Conservation (phyloP, 2,329 filamentous ascomycete species). For the Exophiala dermatitidis region DNA sequence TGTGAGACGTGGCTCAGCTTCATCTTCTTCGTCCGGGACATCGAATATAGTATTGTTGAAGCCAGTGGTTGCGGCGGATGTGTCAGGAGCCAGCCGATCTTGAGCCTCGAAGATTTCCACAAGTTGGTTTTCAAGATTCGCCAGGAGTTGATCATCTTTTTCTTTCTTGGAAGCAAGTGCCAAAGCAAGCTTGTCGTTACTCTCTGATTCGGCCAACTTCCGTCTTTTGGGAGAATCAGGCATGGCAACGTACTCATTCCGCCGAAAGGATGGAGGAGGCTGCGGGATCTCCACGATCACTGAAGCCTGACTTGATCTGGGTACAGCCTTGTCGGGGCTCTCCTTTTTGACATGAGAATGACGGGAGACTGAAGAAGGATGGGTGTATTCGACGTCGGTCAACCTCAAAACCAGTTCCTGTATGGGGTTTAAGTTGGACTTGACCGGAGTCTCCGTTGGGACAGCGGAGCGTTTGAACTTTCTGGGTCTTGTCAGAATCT, state of each 20-base stretch:
- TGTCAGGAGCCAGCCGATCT: slow-evolving; percentile 57
- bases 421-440: slow-evolving; percentile 15
- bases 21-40: slow-evolving; percentile 46
- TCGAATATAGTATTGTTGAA: slow-evolving; percentile 51
- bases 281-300: slow-evolving; percentile 45
- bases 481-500: slow-evolving; percentile 3
- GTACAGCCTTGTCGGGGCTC: slow-evolving; percentile 6
- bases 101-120: slow-evolving; percentile 70
- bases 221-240: slow-evolving; percentile 35
- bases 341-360: slow-evolving; percentile 7
- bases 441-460: slow-evolving; percentile 4
- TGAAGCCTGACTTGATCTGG: slow-evolving; percentile 1
- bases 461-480: slow-evolving; percentile 19
- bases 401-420: slow-evolving; percentile 21
- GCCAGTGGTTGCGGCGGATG: slow-evolving; percentile 33
- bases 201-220: slow-evolving; percentile 50
- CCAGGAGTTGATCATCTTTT: slow-evolving; percentile 67
- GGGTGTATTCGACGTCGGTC: slow-evolving; percentile 20
- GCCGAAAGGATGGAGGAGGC: slow-evolving; percentile 35
- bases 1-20: slow-evolving; percentile 58
- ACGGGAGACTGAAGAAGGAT: slow-evolving; percentile 5
- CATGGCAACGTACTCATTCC: slow-evolving; percentile 37
- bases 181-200: slow-evolving; percentile 52
- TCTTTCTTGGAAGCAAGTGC: slow-evolving; percentile 69
- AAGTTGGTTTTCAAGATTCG: slow-evolving; percentile 60